phyloP scores from a whole-genome alignment of 148 eudicot species.

The Linanthus parryae region DNA sequence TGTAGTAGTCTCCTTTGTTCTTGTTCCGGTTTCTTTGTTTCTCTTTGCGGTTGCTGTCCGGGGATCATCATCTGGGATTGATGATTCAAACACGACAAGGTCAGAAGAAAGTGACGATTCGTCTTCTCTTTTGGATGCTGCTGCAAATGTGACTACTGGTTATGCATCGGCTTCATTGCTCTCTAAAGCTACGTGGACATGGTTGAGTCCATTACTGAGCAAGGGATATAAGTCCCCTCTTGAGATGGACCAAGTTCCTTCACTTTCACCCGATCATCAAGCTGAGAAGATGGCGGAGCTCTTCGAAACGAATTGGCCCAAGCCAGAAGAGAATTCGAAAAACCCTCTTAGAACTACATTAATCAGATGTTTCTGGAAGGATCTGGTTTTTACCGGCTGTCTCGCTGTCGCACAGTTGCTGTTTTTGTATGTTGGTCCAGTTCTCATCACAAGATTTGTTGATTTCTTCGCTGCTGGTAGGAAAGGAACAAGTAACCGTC shows the following conservation, averaged over 20 bases:
- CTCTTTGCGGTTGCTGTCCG: conserved; percentile 8
- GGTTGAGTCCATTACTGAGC: conserved; percentile 12
- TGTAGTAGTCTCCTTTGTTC: conserved; percentile 4
- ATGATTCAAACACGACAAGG: too few relatives aligned
- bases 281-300: conserved; percentile 9
- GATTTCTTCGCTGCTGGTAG: conserved; percentile 13
- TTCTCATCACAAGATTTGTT: conserved; percentile 15
- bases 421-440: conserved; percentile 16
- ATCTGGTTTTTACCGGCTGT: conserved; percentile 11
- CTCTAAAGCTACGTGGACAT: conserved; percentile 18
- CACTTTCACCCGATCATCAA: conserved; percentile 14
- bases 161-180: conserved; percentile 17
- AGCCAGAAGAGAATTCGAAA: conserved; percentile 14
- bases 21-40: conserved; percentile 11
- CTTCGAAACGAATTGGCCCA: conserved; percentile 14
- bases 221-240: conserved; percentile 18
- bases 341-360: conserved; percentile 9
- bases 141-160: conserved; percentile 19
- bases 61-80: conserved; percentile 17
- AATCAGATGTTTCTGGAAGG: conserved; percentile 17
- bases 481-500: conserved; percentile 4
- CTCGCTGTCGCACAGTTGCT: conserved; percentile 11
- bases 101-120: neutral
- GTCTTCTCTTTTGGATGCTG: neutral
- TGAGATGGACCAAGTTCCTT: conserved; percentile 20